A percentile compares a stretch with the other conserved stretches of the same genome.
These are phyloP conservation scores for Ceratocystis papillata DNA, from an alignment of 2,329 filamentous ascomycete genomes.

Conservation along the genomic window DNA sequence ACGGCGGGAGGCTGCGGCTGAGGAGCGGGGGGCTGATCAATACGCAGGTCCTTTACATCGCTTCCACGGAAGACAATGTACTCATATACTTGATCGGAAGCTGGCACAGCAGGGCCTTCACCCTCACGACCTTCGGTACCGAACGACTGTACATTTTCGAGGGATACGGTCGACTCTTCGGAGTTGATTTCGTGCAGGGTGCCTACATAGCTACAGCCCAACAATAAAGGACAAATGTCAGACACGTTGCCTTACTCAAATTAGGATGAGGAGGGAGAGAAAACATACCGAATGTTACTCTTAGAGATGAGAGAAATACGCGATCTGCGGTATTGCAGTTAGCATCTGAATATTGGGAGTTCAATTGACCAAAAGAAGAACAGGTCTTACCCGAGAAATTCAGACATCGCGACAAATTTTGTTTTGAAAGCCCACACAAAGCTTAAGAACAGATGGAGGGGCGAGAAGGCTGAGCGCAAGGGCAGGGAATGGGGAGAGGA, in stretches of 20 bases:
- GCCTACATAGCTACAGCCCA: conserved; percentile 68
- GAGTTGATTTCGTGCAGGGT: conserved; percentile 97
- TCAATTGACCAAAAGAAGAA: conserved; percentile 26
- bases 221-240: conserved; percentile 28
- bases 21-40: conserved; percentile 71
- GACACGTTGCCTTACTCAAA: conserved; percentile 12
- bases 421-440: conserved; percentile 36
- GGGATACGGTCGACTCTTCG: conserved; percentile 87
- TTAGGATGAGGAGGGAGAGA: conserved; percentile 10
- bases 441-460: conserved; percentile 28
- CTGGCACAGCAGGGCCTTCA: conserved; percentile 58
- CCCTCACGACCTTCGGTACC: conserved; percentile 84
- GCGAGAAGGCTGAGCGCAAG: conserved; percentile 24
- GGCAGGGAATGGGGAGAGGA: neutral
- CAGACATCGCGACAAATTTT: conserved; percentile 42
- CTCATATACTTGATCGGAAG: conserved; percentile 85
- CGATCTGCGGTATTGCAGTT: conserved; percentile 47
- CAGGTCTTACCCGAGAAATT: conserved; percentile 47
- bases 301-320: conserved; percentile 94
- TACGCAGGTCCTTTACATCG: conserved; percentile 94
- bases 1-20: conserved; percentile 62
- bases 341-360: conserved; percentile 28
- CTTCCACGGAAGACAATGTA: conserved; percentile 98
- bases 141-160: conserved; percentile 90
- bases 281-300: conserved; percentile 82